Evolutionary conservation across 1,284 basidiomycete species (phyloP).

Genomic region (Trametes hirsuta): DNA sequence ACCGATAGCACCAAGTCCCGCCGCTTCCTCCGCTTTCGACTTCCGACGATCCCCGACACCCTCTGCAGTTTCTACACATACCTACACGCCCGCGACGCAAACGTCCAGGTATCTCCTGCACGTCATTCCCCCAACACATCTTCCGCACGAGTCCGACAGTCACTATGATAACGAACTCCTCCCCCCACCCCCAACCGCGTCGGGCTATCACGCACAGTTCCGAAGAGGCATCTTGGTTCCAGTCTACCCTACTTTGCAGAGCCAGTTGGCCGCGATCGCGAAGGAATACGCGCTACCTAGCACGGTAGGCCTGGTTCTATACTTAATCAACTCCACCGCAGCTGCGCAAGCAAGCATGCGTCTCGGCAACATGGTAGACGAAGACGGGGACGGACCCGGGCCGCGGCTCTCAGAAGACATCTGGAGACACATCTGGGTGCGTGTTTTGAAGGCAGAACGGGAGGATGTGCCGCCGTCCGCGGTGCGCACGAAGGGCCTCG

Average conservation of each 20-base stretch:
- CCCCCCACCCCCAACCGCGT: conserved; percentile 56
- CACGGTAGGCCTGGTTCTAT: conserved; percentile 75
- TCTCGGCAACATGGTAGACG: conserved; percentile 13
- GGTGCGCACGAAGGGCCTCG: conserved; percentile 44
- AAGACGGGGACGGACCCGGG: conserved; percentile 58
- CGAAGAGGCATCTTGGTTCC: conserved; percentile 77
- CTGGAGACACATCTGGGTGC: conserved; percentile 81
- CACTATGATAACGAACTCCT: conserved; percentile 48
- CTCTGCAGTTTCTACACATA: conserved; percentile 42
- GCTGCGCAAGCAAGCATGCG: conserved; percentile 20
- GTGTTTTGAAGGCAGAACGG: conserved; percentile 67
- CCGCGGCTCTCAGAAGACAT: conserved; percentile 81
- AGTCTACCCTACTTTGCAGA: conserved; percentile 69
- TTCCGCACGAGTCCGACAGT: conserved; percentile 60
- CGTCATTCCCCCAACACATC: conserved; percentile 69
- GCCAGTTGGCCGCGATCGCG: conserved; percentile 80
- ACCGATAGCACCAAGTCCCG: conserved; percentile 32
- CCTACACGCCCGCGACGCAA: conserved; percentile 46
- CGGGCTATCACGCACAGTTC: conserved; percentile 78
- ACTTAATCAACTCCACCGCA: conserved; percentile 58
- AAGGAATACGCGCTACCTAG: conserved; percentile 86
- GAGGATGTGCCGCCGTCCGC: conserved; percentile 53
- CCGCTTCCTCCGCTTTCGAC: conserved; percentile 40
- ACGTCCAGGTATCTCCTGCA: conserved; percentile 73
- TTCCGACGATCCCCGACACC: conserved; percentile 62